A percentile compares a stretch with the other conserved stretches of the same genome.
Conservation (phyloP, 208 protist genomes). For the Crithidia mellificae region DNA sequence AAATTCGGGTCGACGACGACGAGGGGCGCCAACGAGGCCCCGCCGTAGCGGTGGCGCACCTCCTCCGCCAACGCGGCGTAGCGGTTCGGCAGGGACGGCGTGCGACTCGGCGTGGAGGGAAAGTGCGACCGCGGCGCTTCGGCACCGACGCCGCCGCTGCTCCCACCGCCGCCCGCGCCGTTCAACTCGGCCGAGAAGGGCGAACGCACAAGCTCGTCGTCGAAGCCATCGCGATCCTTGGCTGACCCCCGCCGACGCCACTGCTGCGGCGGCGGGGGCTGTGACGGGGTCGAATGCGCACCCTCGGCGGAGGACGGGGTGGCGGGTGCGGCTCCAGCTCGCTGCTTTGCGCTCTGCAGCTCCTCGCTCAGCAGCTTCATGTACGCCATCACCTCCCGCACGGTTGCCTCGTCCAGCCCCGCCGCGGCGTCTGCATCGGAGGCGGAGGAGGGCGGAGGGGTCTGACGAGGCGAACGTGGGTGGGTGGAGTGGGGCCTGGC, state of each 20-base stretch:
- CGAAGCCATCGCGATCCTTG: neutral
- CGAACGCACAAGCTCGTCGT: constrained; percentile 7
- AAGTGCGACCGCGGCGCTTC: no score
- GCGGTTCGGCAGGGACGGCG: neutral
- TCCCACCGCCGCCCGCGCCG: neutral
- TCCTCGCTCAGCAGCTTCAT: constrained; percentile 69
- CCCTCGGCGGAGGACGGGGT: neutral
- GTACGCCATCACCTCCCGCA: constrained; percentile 56
- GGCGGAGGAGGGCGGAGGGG: constrained; percentile 8
- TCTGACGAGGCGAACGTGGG: neutral
- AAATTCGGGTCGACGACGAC: constrained; percentile 30
- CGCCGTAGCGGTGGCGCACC: constrained; percentile 28
- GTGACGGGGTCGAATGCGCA: no score
- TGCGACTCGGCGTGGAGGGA: neutral
- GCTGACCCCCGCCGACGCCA: constrained; percentile 1
- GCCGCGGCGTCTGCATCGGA: neutral
- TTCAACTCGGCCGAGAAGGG: neutral
- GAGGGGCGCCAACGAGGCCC: constrained; percentile 16
- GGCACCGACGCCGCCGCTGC: neutral
- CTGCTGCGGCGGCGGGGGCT: constrained; percentile 4
- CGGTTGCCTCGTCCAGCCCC: constrained; percentile 35
- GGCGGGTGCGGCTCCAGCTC: neutral
- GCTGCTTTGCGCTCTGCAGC: constrained; percentile 36
- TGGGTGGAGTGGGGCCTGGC: neutral
- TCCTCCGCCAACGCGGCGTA: constrained; percentile 23